Percentiles rank a stretch among this genome's conserved stretches.
These are phyloP conservation scores for Mortierella sp. DNA, from an alignment of 371 early-diverging fungal species.

Conservation along the genomic window DNA sequence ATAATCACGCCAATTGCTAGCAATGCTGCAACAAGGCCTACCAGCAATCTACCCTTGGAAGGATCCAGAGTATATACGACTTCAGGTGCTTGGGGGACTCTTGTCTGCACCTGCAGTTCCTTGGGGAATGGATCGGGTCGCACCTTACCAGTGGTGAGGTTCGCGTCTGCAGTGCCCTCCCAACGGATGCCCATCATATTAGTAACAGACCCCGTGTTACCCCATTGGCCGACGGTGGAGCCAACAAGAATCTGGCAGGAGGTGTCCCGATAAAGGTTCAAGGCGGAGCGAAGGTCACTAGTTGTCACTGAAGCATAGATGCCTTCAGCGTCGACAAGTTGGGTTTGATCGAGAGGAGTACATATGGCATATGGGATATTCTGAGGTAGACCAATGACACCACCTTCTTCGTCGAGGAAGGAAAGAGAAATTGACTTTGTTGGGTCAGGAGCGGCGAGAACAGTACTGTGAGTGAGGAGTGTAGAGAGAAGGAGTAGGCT, in stretches of 20 bases:
- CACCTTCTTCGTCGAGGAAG: constrained; percentile 13
- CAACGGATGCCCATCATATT: constrained; percentile 27
- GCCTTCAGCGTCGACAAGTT: not conserved
- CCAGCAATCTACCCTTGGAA: constrained; percentile 17
- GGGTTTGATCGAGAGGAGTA: constrained; percentile 1
- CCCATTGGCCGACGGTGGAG: constrained; percentile 33
- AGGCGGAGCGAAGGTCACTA: constrained; percentile 16
- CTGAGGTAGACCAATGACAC: not conserved
- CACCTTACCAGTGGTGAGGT: constrained; percentile 12
- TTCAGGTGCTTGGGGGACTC: not conserved
- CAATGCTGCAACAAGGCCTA: constrained; percentile 17
- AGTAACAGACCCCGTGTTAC: not conserved
- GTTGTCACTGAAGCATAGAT: constrained; percentile 14
- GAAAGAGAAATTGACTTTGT: constrained; percentile 4
- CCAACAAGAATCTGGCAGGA: constrained; percentile 7
- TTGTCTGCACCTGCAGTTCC: not conserved
- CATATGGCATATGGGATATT: constrained; percentile 1
- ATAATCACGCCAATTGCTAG: constrained; percentile 38
- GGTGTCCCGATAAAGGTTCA: constrained; percentile 18
- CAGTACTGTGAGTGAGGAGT: not conserved
- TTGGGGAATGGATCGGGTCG: constrained; percentile 2
- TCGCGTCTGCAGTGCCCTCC: constrained; percentile 30
- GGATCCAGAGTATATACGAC: constrained; percentile 15
- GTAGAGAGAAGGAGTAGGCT: no score
- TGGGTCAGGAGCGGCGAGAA: not conserved